Percentiles rank a stretch among this genome's conserved stretches.
Evolutionary conservation across 148 eudicot genomes (phyloP).

Genomic region (Rhododendron williamsianum): DNA sequence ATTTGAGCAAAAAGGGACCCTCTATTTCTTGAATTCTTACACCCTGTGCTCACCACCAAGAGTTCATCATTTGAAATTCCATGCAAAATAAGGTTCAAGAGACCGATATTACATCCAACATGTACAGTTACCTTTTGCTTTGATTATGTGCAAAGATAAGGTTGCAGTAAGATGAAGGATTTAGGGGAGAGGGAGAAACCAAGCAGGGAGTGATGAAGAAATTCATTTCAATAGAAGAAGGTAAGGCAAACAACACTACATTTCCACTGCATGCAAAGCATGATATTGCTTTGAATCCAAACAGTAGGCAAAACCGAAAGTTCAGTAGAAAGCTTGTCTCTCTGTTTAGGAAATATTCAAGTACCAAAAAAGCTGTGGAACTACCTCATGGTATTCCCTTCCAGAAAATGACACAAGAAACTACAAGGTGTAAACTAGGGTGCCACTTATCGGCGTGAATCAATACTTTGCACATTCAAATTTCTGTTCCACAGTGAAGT

Average conservation of each 20-base stretch:
- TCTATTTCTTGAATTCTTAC: not conserved
- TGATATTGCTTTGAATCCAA: not conserved
- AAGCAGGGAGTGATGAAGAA: not conserved
- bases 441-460: not conserved
- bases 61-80: not conserved
- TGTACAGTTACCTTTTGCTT: not conserved
- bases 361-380: not conserved
- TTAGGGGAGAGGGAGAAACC: not conserved
- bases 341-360: not conserved
- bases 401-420: not conserved
- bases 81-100: not conserved
- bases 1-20: not conserved
- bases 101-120: not conserved
- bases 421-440: not conserved
- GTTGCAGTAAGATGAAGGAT: not conserved
- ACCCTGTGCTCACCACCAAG: not conserved
- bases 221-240: not conserved
- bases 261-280: not conserved
- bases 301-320: not conserved
- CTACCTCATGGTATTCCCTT: not conserved
- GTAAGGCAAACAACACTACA: not conserved
- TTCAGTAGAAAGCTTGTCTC: not conserved
- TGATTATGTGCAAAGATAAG: not conserved
- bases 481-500: constrained; percentile 1
- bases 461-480: constrained; percentile 1